Evolutionary conservation across 2,329 filamentous ascomycete genomes (phyloP).

Genomic region (Talaromyces sp.): DNA sequence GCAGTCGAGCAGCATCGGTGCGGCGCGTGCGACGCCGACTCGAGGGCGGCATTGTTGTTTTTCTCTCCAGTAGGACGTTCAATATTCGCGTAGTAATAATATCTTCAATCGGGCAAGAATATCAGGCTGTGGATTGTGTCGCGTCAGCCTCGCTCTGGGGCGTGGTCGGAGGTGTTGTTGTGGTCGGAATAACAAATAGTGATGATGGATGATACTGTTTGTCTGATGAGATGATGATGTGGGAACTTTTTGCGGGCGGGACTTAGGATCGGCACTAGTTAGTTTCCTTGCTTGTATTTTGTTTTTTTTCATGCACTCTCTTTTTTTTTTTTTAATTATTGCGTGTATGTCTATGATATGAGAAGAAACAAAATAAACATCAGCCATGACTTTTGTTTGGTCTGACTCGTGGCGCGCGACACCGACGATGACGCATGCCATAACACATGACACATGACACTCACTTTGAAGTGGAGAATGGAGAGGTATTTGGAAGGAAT

Average conservation of each 20-base stretch:
- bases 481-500: too few species aligned
- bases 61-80: neutral
- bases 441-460: neutral
- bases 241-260: neutral
- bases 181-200: neutral
- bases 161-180: neutral
- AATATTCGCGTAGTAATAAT: neutral
- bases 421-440: neutral
- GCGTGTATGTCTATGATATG: neutral
- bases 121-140: neutral
- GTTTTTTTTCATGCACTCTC: neutral
- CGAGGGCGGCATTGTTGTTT: conserved; percentile 34
- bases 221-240: too few species aligned
- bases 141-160: neutral
- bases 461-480: neutral
- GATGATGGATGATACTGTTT: neutral
- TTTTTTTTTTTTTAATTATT: neutral
- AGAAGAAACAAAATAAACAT: neutral
- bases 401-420: neutral
- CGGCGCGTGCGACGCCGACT: conserved; percentile 41
- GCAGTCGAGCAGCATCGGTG: conserved; percentile 39
- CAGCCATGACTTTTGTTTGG: neutral
- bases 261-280: neutral
- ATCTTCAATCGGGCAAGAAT: neutral
- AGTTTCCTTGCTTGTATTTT: neutral